A percentile compares a stretch with the other conserved stretches of the same genome.
These are phyloP conservation scores for Aspergillus sp. DNA, from an alignment of 2,329 filamentous ascomycete genomes.

Conservation along the genomic window DNA sequence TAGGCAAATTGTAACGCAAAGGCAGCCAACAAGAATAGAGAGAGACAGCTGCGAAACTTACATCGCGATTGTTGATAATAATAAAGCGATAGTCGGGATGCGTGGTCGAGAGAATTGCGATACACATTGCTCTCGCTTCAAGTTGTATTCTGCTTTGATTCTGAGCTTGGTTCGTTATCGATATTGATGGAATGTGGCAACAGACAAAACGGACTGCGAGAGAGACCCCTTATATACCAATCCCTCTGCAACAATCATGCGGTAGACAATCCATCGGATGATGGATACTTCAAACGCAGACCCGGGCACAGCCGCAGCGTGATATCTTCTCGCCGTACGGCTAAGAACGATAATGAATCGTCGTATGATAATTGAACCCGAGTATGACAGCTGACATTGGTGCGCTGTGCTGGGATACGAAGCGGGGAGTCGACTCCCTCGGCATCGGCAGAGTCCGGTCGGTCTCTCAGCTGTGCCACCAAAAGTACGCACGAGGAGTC, in stretches of 20 bases:
- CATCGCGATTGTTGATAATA: conserved; percentile 17
- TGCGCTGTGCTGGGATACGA: neutral
- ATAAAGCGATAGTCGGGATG: conserved; percentile 20
- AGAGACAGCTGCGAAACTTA: neutral
- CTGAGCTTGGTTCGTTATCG: neutral
- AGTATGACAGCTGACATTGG: neutral
- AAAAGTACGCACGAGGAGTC: neutral
- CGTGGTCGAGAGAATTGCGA: conserved; percentile 16
- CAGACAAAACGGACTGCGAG: neutral
- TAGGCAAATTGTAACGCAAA: neutral
- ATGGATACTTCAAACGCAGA: neutral
- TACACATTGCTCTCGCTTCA: conserved; percentile 12
- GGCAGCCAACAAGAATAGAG: neutral
- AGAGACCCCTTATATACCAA: neutral
- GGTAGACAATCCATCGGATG: neutral
- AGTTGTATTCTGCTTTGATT: neutral
- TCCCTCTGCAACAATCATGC: neutral
- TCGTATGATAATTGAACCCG: neutral
- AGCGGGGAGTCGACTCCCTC: neutral
- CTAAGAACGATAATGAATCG: neutral
- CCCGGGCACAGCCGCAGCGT: neutral
- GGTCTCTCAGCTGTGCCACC: neutral
- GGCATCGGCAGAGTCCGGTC: neutral
- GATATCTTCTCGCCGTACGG: neutral
- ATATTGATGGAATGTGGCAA: neutral